Conservation (phyloP, 148 eudicot genomes). For the Camellia lanceoleosa region DNA sequence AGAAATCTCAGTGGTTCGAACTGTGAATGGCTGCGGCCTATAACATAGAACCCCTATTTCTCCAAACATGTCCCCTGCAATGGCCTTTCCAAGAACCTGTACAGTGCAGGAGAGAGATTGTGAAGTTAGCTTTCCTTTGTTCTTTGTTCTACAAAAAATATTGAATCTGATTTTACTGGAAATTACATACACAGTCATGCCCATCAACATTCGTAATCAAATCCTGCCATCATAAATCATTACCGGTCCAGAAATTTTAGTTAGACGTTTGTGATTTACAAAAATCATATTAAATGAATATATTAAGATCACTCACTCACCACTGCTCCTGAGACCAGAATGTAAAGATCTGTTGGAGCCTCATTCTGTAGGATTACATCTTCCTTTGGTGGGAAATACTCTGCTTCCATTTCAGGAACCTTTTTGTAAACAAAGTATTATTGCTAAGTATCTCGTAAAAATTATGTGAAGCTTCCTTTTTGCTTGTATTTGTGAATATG, state of each 20-base stretch:
- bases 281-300: not conserved
- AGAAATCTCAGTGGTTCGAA: constrained; percentile 67
- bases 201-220: constrained; percentile 40
- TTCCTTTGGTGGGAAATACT: constrained; percentile 82
- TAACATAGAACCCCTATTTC: constrained; percentile 70
- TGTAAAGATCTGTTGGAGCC: constrained; percentile 69
- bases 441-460: not conserved
- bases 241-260: not conserved
- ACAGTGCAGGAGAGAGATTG: constrained; percentile 4
- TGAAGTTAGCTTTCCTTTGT: constrained; percentile 5
- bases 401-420: constrained; percentile 89
- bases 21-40: constrained; percentile 67
- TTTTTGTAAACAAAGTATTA: constrained; percentile 18
- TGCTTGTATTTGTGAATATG: too few species aligned
- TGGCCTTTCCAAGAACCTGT: constrained; percentile 57
- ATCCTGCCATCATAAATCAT: constrained; percentile 38
- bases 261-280: not conserved
- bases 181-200: constrained; percentile 41
- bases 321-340: constrained; percentile 80
- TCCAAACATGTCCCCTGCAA: constrained; percentile 71
- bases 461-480: not conserved
- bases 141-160: not conserved
- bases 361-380: constrained; percentile 79
- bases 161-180: not conserved
- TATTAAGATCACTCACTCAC: constrained; percentile 33